Base-by-base conservation (phyloP, 495 filamentous ascomycete genomes). In the Aspergillus asperescens region DNA sequence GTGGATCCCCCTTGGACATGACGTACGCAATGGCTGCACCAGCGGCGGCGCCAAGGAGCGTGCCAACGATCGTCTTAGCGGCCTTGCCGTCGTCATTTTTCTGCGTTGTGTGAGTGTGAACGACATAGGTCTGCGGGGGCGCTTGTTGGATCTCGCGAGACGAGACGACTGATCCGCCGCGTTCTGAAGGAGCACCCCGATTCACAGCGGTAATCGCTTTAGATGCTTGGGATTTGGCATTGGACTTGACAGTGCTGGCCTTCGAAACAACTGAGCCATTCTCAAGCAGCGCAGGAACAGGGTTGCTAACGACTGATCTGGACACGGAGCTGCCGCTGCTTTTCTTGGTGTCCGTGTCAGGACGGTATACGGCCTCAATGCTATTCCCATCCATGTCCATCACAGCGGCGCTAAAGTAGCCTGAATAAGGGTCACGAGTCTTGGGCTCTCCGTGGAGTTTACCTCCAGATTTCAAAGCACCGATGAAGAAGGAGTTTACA, bases 1-100 rank as follows among this genome's bases (percentile, higher is more conserved):
- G 61, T 4, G 54, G 76, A 58, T 62, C 85, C 23, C 75, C 67
- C 55, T 76, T 82, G 50, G 77, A 72, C 71, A 88, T 83, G 29
- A 84, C 82, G 63, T 91, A 92, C 1, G 86, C 84, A 31, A 90
- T 62, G 0, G 83, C 85, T 12, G 85, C 86, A 43, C 86, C 89
- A 3, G 86, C 81, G 7, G 86, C 87, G 15, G 84, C 89, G 19
- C 87, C 89, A 5, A 89, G 80, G 40, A 90, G 77, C 3, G 85
- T 86, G 8, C 88, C 88, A 7, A 93, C 74, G 22, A 94, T 70
- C 1, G 82, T 83, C 55, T 76, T 76, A 19, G 72, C 71, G 15
- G 66, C 64, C 44, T 64, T 74, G 48, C 63, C 67, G 46, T 77
- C 71, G 28, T 71, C 73, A 15, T 55, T 42, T 40, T 68, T 62